phyloP scores from a whole-genome alignment of 2,329 filamentous ascomycete genomes.

The Scedosporium aurantiacum region DNA sequence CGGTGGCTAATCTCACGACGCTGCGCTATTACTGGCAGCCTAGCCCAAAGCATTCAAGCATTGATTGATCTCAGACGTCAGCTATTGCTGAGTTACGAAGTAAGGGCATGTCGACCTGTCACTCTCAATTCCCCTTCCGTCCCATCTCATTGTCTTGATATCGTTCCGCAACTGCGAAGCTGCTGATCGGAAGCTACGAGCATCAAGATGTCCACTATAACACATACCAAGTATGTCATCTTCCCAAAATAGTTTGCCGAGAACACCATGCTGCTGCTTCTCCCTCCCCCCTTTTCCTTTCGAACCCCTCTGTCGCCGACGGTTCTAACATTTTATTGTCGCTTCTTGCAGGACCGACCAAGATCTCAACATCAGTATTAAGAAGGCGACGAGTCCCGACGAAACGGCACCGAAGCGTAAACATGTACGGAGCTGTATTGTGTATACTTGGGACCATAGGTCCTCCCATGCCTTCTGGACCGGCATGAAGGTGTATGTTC shows the following conservation, averaged over 20 bases:
- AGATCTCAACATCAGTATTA: conserved; percentile 59
- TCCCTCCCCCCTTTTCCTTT: neutral
- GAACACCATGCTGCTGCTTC: neutral
- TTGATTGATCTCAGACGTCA: neutral
- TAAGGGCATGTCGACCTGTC: neutral
- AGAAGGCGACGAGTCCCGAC: conserved; percentile 58
- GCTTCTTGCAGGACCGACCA: conserved; percentile 44
- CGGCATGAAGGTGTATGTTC: conserved; percentile 88
- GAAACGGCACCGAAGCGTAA: conserved; percentile 66
- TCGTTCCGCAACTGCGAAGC: neutral
- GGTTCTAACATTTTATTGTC: neutral
- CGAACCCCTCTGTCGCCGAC: neutral
- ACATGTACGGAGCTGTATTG: conserved; percentile 95
- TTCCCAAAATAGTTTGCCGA: neutral
- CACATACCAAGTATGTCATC: neutral
- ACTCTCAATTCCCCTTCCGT: neutral
- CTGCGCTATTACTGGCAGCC: neutral
- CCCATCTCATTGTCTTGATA: neutral
- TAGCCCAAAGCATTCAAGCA: neutral
- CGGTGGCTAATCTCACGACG: no score
- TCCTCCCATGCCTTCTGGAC: conserved; percentile 92
- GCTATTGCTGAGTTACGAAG: neutral
- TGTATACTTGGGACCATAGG: conserved; percentile 99
- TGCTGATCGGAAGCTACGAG: neutral
- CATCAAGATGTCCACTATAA: neutral